Evolutionary conservation across 768 basidiomycete genomes (phyloP).

Genomic region (Lactarius deliciosus): DNA sequence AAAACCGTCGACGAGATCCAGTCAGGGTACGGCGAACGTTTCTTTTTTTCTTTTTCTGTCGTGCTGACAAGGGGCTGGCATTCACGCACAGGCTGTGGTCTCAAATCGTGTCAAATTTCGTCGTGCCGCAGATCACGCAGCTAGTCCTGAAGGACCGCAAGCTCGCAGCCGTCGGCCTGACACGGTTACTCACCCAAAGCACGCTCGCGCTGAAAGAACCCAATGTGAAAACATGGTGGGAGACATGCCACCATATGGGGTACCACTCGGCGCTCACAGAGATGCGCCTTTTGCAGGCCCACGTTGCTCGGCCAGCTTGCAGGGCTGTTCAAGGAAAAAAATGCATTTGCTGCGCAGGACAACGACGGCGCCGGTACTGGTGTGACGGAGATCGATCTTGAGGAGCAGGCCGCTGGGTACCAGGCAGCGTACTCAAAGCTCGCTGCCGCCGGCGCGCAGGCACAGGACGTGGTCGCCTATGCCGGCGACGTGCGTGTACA

Average conservation of each 20-base stretch:
- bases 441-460: slow-evolving; percentile 68
- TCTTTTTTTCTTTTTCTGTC: background rate
- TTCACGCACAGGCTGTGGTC: slow-evolving; percentile 61
- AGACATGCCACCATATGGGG: background rate
- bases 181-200: slow-evolving; percentile 75
- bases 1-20: slow-evolving; percentile 82
- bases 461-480: slow-evolving; percentile 61
- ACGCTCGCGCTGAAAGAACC: slow-evolving; percentile 66
- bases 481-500: slow-evolving; percentile 56
- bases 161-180: slow-evolving; percentile 76
- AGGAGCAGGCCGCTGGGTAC: slow-evolving; percentile 88
- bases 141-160: slow-evolving; percentile 84
- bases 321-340: slow-evolving; percentile 75
- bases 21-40: slow-evolving; percentile 55
- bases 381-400: slow-evolving; percentile 79
- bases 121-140: slow-evolving; percentile 79
- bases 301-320: slow-evolving; percentile 64
- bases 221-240: slow-evolving; percentile 63
- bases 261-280: background rate
- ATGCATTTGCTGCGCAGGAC: slow-evolving; percentile 56
- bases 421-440: slow-evolving; percentile 92
- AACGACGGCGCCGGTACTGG: slow-evolving; percentile 55
- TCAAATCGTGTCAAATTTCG: slow-evolving; percentile 71
- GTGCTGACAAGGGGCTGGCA: background rate
- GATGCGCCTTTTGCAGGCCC: slow-evolving; percentile 51